Conservation (phyloP, 169 alveolate species). For the Amoebophrya sp. region DNA sequence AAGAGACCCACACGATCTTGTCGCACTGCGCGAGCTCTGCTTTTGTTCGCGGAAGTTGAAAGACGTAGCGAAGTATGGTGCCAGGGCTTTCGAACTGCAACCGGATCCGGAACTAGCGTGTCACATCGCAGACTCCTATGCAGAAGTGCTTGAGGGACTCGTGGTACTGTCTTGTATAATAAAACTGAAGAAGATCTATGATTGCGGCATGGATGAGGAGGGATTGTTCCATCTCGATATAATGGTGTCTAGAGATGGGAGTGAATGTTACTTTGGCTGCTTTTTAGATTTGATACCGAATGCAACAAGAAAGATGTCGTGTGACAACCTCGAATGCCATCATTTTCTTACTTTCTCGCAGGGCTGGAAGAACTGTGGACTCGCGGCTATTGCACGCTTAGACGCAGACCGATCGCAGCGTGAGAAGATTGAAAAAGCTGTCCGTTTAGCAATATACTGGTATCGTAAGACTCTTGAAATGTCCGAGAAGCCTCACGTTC, state of each 20-base stretch:
- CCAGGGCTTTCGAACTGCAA: neutral
- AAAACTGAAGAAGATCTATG: too few species aligned
- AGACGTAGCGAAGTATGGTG: neutral
- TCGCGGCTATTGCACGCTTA: neutral
- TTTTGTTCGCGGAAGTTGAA: neutral
- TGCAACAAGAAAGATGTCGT: too few species aligned
- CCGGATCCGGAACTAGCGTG: neutral
- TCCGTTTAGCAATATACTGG: neutral
- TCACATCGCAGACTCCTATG: neutral
- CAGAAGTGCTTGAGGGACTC: neutral
- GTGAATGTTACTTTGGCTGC: too few species aligned
- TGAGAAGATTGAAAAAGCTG: neutral
- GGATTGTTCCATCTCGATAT: too few species aligned
- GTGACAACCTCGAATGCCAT: too few species aligned
- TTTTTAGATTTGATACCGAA: too few species aligned
- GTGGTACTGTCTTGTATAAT: too few species aligned
- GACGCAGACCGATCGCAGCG: too few species aligned
- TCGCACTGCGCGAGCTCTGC: neutral
- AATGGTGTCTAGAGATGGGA: too few species aligned
- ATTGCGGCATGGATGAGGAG: too few species aligned
- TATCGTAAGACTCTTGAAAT: neutral
- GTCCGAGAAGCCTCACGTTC: neutral
- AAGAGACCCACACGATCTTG: neutral
- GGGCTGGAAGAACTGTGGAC: too few species aligned
- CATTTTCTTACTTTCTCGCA: too few species aligned